A percentile compares a stretch with the other conserved stretches of the same genome.
Conservation (phyloP, 495 filamentous ascomycete genomes). For the Paragyromitra xinjiangensis region DNA sequence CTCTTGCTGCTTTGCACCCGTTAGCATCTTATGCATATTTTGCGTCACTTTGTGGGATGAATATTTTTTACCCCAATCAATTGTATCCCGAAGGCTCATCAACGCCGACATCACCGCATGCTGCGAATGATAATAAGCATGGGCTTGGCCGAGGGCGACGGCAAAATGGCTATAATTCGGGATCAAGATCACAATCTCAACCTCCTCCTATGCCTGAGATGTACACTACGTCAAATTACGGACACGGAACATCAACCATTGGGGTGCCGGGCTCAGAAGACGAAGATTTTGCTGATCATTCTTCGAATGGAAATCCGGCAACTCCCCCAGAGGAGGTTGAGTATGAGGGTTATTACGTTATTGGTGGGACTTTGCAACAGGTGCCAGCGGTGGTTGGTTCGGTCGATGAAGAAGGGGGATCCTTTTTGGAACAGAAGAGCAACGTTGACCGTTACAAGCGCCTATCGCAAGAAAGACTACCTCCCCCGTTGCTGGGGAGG, state of each 20-base stretch:
- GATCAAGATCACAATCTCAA: conserved; percentile 56
- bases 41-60: conserved; percentile 63
- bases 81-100: conserved; percentile 53
- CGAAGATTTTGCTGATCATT: conserved; percentile 61
- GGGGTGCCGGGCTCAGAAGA: conserved; percentile 54
- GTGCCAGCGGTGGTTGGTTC: conserved; percentile 57
- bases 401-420: conserved; percentile 58
- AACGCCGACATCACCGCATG: conserved; percentile 48
- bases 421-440: conserved; percentile 57
- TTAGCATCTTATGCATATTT: conserved; percentile 60
- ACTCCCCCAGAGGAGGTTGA: conserved; percentile 67
- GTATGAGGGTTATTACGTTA: conserved; percentile 71
- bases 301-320: conserved; percentile 61
- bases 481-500: conserved; percentile 52
- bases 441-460: conserved; percentile 58
- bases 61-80: conserved; percentile 62
- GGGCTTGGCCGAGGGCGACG: conserved; percentile 46
- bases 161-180: conserved; percentile 43
- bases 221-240: conserved; percentile 48
- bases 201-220: conserved; percentile 53
- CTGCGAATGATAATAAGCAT: conserved; percentile 40
- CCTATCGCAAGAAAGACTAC: conserved; percentile 47
- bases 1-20: conserved; percentile 60
- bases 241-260: conserved; percentile 43
- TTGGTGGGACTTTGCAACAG: conserved; percentile 66